phyloP scores from a whole-genome alignment of 1,284 basidiomycete species.

The Mycosarcoma maydis region DNA sequence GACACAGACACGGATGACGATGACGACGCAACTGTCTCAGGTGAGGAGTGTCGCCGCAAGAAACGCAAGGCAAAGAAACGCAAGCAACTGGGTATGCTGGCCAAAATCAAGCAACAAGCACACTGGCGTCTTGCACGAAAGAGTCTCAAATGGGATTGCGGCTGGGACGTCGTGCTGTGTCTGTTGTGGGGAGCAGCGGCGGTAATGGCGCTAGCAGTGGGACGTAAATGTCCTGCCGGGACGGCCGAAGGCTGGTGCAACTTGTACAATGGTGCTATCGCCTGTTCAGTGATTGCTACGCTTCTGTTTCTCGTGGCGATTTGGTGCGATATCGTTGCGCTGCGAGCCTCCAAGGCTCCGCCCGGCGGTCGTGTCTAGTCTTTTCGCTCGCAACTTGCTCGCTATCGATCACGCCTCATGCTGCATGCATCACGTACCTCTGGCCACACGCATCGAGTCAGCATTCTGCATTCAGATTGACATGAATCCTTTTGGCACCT shows the following conservation, averaged over 20 bases:
- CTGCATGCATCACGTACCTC: no score
- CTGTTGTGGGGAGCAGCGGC: slow-evolving; percentile 46
- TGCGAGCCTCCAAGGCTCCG: slow-evolving; percentile 28
- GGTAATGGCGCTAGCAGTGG: slow-evolving; percentile 43
- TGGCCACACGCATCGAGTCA: no score
- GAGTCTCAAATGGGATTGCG: slow-evolving; percentile 43
- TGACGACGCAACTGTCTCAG: slow-evolving; percentile 17
- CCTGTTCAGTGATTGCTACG: slow-evolving; percentile 38
- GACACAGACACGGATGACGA: slow-evolving; percentile 29
- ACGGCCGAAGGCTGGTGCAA: slow-evolving; percentile 51
- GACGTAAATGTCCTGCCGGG: slow-evolving; percentile 42
- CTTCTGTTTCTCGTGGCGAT: slow-evolving; percentile 28
- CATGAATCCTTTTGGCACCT: no score
- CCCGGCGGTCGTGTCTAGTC: slow-evolving; percentile 28
- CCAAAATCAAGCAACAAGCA: slow-evolving; percentile 45
- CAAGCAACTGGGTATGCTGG: slow-evolving; percentile 26
- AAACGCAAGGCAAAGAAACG: slow-evolving; percentile 22
- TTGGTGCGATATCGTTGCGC: slow-evolving; percentile 39
- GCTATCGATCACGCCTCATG: no score
- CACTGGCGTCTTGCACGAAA: slow-evolving; percentile 39
- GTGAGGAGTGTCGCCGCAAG: slow-evolving; percentile 29
- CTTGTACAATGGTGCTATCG: slow-evolving; percentile 53
- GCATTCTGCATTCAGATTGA: no score
- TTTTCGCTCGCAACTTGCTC: no score
- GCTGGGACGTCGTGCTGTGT: slow-evolving; percentile 47